Conservation (phyloP, 176 grass and related monocot species). For the Rhynchospora pubera region DNA sequence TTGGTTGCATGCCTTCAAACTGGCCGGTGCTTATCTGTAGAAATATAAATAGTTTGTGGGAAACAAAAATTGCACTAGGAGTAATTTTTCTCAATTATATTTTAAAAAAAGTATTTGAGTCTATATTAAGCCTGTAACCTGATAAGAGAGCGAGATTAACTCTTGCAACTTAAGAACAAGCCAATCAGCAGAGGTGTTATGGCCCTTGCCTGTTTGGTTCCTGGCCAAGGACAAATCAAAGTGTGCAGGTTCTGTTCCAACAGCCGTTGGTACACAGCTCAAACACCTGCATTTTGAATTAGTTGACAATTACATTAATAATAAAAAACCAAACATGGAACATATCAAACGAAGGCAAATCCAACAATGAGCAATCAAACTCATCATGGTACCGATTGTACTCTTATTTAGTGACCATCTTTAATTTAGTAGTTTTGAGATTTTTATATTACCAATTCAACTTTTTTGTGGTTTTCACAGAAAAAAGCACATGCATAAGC, state of each 20-base stretch:
- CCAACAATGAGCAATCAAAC: background rate
- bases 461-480: background rate
- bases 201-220: conserved; percentile 32
- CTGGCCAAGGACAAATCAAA: conserved; percentile 85
- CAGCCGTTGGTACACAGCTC: conserved; percentile 76
- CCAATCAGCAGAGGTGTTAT: conserved; percentile 49
- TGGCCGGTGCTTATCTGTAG: conserved; percentile 87
- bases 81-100: background rate
- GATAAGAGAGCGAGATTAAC: conserved; percentile 86
- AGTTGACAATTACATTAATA: conserved; percentile 6
- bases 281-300: conserved; percentile 61
- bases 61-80: conserved; percentile 20
- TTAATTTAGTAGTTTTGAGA: background rate
- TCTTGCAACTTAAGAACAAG: conserved; percentile 96
- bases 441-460: background rate
- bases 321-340: background rate
- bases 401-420: background rate
- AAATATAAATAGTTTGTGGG: conserved; percentile 1
- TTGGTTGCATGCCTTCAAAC: conserved; percentile 97
- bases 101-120: conserved; percentile 16
- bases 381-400: background rate
- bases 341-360: background rate
- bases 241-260: conserved; percentile 87
- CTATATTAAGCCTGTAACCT: conserved; percentile 40
- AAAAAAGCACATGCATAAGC: background rate